Evolutionary conservation across 805 yeast genomes (phyloP), one percentile per base, ranked within the genome.

Genomic region (Myxozyma lipomycoides): DNA sequence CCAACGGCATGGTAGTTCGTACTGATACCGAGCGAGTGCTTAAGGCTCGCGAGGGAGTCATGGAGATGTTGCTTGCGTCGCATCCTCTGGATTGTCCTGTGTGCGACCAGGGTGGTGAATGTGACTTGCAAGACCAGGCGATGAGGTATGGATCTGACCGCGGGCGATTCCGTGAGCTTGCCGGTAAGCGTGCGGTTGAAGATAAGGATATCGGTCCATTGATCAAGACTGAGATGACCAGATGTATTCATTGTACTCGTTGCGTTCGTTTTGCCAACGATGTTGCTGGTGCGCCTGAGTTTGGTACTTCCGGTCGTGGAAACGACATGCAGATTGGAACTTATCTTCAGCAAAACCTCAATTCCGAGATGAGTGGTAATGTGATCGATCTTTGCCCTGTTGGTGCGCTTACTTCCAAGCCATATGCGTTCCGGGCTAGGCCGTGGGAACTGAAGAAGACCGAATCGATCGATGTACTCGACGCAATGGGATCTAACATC

Each of bases 21-120:
- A 86, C 95, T 45, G 78, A 83, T 66, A 73, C 83, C 36, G 91
- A 84, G 61, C 79, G 87, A 65, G 86, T 85, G 57, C 82, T 79
- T 69, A 81, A 83, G 69, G 87, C 90, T 41, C 79, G 95, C 66
- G 95, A 86, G 70, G 91, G 91, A 67, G 93, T 86, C 62, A 87
- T 95, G 40, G 95, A 87, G 71, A 84, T 86, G 82, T 72, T 86
- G 56, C 76, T 86, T 58, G 87, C 86, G 61, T 87, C 87, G 75
- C 95, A 86, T 73, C 95, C 95, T 21, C 76, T 86, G 65, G 95
- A 87, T 73, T 86, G 95, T 72, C 95, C 95, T 22, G 84, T 86
- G 49, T 86, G 95, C 70, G 95, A 86, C 71, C 95, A 86, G 71
- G 95, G 95, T 71, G 95, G 95, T 59, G 95, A 86, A 70, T 86